Conservation (phyloP, 2,329 filamentous ascomycete species). For the Aspergillus spinulosporus region DNA sequence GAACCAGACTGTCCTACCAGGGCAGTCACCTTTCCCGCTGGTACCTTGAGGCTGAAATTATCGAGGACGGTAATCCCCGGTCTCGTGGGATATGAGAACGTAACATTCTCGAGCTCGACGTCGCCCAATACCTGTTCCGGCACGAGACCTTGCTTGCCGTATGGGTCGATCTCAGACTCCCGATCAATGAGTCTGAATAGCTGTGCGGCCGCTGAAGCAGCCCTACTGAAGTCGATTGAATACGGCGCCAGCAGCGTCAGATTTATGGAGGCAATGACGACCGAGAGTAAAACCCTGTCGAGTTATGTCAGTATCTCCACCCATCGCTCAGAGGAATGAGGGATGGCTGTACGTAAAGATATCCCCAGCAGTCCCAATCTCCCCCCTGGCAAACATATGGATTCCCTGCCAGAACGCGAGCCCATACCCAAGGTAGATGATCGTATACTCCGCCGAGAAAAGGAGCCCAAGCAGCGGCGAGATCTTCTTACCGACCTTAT, state of each 20-base stretch:
- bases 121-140: constrained; percentile 72
- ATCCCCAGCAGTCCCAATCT: constrained; percentile 63
- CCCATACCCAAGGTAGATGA: constrained; percentile 84
- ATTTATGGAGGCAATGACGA: constrained; percentile 91
- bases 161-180: constrained; percentile 77
- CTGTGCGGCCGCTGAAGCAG: constrained; percentile 79
- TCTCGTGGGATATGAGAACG: constrained; percentile 91
- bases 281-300: constrained; percentile 70
- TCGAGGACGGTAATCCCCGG: constrained; percentile 88
- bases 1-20: constrained; percentile 91
- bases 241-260: constrained; percentile 86
- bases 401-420: constrained; percentile 88
- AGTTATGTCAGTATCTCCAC: constrained; percentile 14
- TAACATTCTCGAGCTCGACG: constrained; percentile 78
- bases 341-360: constrained; percentile 60
- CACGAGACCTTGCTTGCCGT: constrained; percentile 66
- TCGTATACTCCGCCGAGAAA: constrained; percentile 78
- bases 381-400: constrained; percentile 66
- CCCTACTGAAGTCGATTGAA: constrained; percentile 79
- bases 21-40: constrained; percentile 88
- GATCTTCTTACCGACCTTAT: constrained; percentile 72
- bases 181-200: constrained; percentile 95
- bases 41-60: constrained; percentile 74
- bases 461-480: constrained; percentile 75
- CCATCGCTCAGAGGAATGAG: constrained; percentile 1